Evolutionary conservation across 1,139 yeast species (phyloP).

Genomic region (Yamadazyma conglobata): DNA sequence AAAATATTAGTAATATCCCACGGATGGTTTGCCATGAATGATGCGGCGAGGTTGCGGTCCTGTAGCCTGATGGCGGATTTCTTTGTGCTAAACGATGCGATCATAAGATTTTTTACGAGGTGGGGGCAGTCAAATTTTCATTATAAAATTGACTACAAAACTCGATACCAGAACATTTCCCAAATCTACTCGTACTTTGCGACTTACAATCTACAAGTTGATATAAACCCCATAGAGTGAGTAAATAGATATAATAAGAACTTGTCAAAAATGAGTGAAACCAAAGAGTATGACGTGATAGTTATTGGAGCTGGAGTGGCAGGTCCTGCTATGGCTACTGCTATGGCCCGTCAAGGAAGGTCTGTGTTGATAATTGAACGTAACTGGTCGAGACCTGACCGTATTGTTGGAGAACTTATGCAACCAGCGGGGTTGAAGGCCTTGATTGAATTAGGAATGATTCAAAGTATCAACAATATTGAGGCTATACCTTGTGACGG

Average conservation of each 20-base stretch:
- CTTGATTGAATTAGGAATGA: conserved; percentile 75
- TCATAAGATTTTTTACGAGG: conserved; percentile 8
- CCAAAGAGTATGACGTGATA: conserved; percentile 50
- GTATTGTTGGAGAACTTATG: conserved; percentile 94
- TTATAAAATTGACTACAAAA: no score
- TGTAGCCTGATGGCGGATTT: no score
- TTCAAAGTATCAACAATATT: conserved; percentile 71
- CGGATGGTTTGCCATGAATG: no score
- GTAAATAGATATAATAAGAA: no score
- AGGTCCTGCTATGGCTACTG: conserved; percentile 91
- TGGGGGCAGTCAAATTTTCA: no score
- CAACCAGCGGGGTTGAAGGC: conserved; percentile 95
- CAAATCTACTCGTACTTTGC: no score
- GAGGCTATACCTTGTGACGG: conserved; percentile 80
- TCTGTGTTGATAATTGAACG: conserved; percentile 74
- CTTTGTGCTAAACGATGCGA: conserved; percentile 8
- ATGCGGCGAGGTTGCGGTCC: no score
- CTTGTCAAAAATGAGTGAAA: neutral
- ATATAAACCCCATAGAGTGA: no score
- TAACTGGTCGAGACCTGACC: conserved; percentile 88
- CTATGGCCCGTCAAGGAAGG: conserved; percentile 86
- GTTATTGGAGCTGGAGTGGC: conserved; percentile 94
- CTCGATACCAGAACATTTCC: no score
- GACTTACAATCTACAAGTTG: no score
- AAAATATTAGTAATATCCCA: no score